A percentile compares a stretch with the other conserved stretches of the same genome.
Evolutionary conservation across 192 early-diverging fungal genomes (phyloP).

Genomic region (Coemansia sp.): DNA sequence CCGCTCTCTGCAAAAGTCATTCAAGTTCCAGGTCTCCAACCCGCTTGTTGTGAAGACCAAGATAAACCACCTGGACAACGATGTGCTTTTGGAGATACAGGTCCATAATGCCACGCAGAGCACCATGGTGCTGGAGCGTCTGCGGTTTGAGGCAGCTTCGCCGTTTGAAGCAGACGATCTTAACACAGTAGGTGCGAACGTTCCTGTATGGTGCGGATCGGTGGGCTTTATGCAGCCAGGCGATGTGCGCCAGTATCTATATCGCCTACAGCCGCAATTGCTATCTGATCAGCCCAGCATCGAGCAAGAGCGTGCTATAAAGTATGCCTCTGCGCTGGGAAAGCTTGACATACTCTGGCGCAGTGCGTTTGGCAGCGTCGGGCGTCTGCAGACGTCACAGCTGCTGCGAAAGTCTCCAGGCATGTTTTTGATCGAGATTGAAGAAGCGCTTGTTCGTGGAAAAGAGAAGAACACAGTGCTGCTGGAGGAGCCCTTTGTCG

Average conservation of each 20-base stretch:
- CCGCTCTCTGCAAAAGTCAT: conserved; percentile 83
- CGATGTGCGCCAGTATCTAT: conserved; percentile 91
- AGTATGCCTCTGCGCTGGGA: conserved; percentile 80
- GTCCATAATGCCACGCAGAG: conserved; percentile 81
- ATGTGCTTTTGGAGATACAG: conserved; percentile 88
- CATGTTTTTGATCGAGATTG: conserved; percentile 52
- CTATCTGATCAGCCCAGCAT: conserved; percentile 46
- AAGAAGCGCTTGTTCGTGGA: conserved; percentile 15
- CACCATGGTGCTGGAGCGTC: conserved; percentile 83
- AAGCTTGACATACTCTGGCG: conserved; percentile 97
- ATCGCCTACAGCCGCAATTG: conserved; percentile 70
- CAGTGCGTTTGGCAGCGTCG: conserved; percentile 83
- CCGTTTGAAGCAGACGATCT: conserved; percentile 64
- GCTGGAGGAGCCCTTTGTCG: conserved; percentile 41
- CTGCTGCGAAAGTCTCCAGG: conserved; percentile 78
- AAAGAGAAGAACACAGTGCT: conserved; percentile 2
- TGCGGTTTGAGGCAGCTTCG: conserved; percentile 81
- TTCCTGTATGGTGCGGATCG: conserved; percentile 31
- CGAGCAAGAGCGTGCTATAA: conserved; percentile 39
- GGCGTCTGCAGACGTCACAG: conserved; percentile 91
- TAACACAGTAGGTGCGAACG: conserved; percentile 9
- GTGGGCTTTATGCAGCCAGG: conserved; percentile 59
- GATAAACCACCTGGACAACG: conserved; percentile 72
- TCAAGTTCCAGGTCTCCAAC: conserved; percentile 95
- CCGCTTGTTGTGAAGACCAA: conserved; percentile 96